Conservation (phyloP, 257 asterid species). For the Cruciata laevipes region DNA sequence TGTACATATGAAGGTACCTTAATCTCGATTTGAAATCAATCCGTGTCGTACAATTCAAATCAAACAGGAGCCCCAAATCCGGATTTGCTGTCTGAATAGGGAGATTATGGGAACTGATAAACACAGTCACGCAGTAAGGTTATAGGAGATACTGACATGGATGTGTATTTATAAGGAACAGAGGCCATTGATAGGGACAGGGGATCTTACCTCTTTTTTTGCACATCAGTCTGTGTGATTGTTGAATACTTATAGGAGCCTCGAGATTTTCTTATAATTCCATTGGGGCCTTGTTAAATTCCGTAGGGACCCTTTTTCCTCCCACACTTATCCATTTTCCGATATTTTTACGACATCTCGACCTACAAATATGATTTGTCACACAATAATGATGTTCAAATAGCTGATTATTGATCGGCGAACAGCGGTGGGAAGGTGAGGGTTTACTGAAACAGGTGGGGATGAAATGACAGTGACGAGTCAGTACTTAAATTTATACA, state of each 20-base stretch:
- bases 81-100: conserved; percentile 5
- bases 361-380: neutral
- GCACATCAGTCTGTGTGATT: neutral
- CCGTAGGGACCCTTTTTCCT: neutral
- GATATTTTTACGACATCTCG: neutral
- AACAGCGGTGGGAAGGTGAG: neutral
- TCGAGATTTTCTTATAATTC: conserved; percentile 18
- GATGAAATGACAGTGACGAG: neutral
- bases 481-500: too few relatives aligned
- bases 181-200: neutral
- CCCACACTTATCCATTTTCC: neutral
- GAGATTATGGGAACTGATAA: conserved; percentile 6
- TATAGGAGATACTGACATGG: conserved; percentile 6
- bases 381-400: neutral
- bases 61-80: conserved; percentile 1
- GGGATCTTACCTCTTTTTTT: conserved; percentile 8
- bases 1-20: conserved; percentile 36
- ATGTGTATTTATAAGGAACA: conserved; percentile 31
- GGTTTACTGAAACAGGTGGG: neutral
- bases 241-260: conserved; percentile 18
- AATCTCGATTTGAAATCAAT: conserved; percentile 4
- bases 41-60: neutral
- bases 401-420: neutral
- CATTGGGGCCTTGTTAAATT: conserved; percentile 15
- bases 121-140: neutral